phyloP scores from a whole-genome alignment of 148 eudicot species.

The Amaranthus cruentus region DNA sequence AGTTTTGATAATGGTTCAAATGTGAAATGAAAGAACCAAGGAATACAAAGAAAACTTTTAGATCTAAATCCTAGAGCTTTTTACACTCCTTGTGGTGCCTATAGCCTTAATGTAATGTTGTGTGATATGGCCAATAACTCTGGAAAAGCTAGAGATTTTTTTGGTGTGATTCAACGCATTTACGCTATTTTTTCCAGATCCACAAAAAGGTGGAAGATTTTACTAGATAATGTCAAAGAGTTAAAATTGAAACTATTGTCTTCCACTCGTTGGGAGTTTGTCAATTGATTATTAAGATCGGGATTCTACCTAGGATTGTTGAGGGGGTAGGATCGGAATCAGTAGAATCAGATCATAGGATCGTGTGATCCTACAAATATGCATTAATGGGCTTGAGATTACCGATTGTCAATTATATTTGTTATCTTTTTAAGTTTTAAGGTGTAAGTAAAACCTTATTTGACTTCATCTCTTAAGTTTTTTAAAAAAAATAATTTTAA shows the following conservation, averaged over 20 bases:
- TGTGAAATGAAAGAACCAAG: constrained; percentile 2
- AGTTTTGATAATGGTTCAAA: constrained; percentile 8
- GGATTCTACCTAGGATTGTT: too few relatives aligned
- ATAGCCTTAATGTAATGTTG: constrained; percentile 20
- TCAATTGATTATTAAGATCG: too few relatives aligned
- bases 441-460: too few relatives aligned
- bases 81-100: constrained; percentile 27
- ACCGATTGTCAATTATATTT: too few relatives aligned
- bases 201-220: neutral
- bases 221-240: constrained; percentile 12
- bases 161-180: constrained; percentile 26
- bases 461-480: too few relatives aligned
- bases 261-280: neutral
- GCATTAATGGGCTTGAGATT: too few relatives aligned
- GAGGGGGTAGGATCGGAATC: too few relatives aligned
- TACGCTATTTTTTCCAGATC: constrained; percentile 24
- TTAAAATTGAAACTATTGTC: constrained; percentile 23
- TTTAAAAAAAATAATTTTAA: too few relatives aligned
- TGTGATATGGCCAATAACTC: constrained; percentile 25
- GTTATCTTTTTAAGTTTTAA: too few relatives aligned
- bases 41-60: too few relatives aligned
- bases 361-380: too few relatives aligned
- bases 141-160: constrained; percentile 20
- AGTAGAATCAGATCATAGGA: too few relatives aligned
- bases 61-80: neutral